Conservation (phyloP, 2,329 filamentous ascomycete species). For the Pyrenophora graminea region DNA sequence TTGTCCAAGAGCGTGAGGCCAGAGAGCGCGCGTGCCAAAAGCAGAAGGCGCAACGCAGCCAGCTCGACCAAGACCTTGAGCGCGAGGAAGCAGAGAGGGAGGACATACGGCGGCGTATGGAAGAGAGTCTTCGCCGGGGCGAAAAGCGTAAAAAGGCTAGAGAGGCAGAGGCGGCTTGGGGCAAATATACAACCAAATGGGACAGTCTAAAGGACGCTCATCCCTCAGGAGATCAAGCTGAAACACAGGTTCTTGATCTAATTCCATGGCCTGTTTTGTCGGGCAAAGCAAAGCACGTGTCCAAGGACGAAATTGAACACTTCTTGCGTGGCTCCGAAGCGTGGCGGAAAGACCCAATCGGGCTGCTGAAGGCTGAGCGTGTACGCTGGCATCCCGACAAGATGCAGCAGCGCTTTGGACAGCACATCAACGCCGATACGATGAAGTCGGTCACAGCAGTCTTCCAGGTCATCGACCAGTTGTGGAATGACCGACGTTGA, state of each 20-base stretch:
- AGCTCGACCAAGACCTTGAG: slow-evolving; percentile 49
- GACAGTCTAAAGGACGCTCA: slow-evolving; percentile 48
- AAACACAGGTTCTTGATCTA: slow-evolving; percentile 38
- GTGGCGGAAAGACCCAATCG: slow-evolving; percentile 47
- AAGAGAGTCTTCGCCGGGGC: slow-evolving; percentile 69
- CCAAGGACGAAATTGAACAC: slow-evolving; percentile 63
- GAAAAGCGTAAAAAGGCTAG: slow-evolving; percentile 64
- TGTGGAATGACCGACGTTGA: slow-evolving; percentile 67
- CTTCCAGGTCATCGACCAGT: slow-evolving; percentile 84
- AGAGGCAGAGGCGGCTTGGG: slow-evolving; percentile 65
- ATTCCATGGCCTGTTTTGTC: slow-evolving; percentile 76
- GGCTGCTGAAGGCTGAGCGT: slow-evolving; percentile 77
- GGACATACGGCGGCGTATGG: slow-evolving; percentile 65
- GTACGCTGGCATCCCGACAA: slow-evolving; percentile 98
- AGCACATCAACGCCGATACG: slow-evolving; percentile 69
- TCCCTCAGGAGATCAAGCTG: slow-evolving; percentile 15
- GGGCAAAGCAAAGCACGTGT: slow-evolving; percentile 61
- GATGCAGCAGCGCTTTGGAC: slow-evolving; percentile 84
- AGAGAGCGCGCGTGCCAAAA: slow-evolving; percentile 53
- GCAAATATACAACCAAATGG: slow-evolving; percentile 69
- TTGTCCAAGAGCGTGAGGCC: slow-evolving; percentile 75
- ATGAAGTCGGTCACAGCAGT: slow-evolving; percentile 84
- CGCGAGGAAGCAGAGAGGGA: slow-evolving; percentile 50
- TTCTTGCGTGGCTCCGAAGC: slow-evolving; percentile 68
- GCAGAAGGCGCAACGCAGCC: slow-evolving; percentile 46